phyloP scores from a whole-genome alignment of 805 yeast species.

The Metschnikowia santaceciliae region DNA sequence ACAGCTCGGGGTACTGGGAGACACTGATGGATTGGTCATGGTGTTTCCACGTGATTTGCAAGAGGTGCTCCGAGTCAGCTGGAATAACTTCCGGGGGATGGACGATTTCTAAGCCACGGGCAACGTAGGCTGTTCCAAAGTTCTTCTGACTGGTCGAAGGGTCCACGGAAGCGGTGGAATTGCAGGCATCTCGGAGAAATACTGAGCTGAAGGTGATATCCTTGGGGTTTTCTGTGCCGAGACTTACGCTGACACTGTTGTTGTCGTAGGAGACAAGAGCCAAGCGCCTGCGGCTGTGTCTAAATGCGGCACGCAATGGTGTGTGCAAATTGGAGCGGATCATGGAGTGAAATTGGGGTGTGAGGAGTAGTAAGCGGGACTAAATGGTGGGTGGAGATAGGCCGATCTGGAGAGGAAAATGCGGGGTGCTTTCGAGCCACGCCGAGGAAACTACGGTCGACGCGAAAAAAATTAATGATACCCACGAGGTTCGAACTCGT shows the following conservation, averaged over 20 bases:
- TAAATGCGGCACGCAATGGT: background rate
- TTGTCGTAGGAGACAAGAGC: slow-evolving; percentile 18
- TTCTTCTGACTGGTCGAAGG: slow-evolving; percentile 54
- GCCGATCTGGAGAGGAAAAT: background rate
- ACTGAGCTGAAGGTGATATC: slow-evolving; percentile 42
- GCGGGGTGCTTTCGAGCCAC: background rate
- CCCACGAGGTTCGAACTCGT: slow-evolving; percentile 26
- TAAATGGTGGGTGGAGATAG: too few relatives aligned
- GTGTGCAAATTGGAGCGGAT: background rate
- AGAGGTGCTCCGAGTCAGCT: slow-evolving; percentile 17
- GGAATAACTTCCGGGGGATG: slow-evolving; percentile 30
- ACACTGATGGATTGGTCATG: slow-evolving; percentile 22
- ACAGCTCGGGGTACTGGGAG: slow-evolving; percentile 41
- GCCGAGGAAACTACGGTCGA: background rate
- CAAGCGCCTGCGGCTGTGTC: slow-evolving; percentile 3
- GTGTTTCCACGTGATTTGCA: slow-evolving; percentile 40
- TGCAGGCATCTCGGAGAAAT: slow-evolving; percentile 66
- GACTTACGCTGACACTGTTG: slow-evolving; percentile 21
- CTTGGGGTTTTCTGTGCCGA: slow-evolving; percentile 15
- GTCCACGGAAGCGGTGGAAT: slow-evolving; percentile 47
- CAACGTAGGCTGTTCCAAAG: slow-evolving; percentile 55
- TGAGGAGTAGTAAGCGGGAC: background rate
- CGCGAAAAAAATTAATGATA: slow-evolving; percentile 18
- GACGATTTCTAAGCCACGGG: slow-evolving; percentile 32
- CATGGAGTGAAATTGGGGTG: slow-evolving; percentile 2